These are phyloP conservation scores for Colletotrichum sp. DNA, from an alignment of 2,329 filamentous ascomycete species.

Conservation along the genomic window DNA sequence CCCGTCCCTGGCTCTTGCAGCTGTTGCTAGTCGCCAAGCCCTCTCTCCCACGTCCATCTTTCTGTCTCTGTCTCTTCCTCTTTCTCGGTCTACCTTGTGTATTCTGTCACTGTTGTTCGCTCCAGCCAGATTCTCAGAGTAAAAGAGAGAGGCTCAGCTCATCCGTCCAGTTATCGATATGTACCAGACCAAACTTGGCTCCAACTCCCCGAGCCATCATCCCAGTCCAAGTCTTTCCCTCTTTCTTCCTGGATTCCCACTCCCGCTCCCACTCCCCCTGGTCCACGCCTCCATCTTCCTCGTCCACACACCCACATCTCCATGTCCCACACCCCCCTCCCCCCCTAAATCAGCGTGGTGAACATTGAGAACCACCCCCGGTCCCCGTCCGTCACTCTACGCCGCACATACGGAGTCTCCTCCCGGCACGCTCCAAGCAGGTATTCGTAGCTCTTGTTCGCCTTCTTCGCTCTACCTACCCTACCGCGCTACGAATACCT, in stretches of 20 bases:
- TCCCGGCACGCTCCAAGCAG: not conserved
- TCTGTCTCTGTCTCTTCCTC: not conserved
- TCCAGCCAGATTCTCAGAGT: not conserved
- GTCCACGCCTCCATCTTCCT: not conserved
- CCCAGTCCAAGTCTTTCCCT: not conserved
- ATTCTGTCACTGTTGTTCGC: not conserved
- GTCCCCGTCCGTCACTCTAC: constrained; percentile 6
- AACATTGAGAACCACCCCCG: not conserved
- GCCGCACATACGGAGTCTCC: not conserved
- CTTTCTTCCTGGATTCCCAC: not conserved
- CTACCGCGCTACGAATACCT: not conserved
- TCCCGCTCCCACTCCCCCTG: not conserved
- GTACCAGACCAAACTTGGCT: not conserved
- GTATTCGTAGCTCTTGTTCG: not conserved
- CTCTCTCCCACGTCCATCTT: not conserved
- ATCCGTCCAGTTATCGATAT: not conserved
- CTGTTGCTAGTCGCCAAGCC: not conserved
- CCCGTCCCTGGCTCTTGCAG: not conserved
- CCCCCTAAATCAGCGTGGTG: not conserved
- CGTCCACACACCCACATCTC: not conserved
- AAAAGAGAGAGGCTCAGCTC: not conserved
- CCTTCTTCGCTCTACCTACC: not conserved
- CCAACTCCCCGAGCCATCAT: not conserved
- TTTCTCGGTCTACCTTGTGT: not conserved
- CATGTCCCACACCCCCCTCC: not conserved